Conservation (phyloP, 2,329 filamentous ascomycete genomes). For the Aspergillus caelatus region DNA sequence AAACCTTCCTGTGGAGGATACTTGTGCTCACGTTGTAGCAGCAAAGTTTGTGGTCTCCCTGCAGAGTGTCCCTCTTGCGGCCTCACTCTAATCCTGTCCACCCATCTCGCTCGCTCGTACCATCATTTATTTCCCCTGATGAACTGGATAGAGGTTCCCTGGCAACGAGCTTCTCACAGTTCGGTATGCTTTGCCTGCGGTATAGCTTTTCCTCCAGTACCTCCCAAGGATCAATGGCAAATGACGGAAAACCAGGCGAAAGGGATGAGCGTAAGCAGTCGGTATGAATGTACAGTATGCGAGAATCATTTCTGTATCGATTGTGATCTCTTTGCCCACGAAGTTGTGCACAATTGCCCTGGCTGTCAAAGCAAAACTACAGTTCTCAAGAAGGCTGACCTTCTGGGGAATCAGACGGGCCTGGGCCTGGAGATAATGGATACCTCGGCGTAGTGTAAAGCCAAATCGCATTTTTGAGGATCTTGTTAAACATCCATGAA, state of each 20-base stretch:
- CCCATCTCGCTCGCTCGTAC: slow-evolving; percentile 88
- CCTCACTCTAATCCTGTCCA: slow-evolving; percentile 90
- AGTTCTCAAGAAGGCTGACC: slow-evolving; percentile 4
- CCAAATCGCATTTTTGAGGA: not conserved
- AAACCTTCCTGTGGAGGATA: slow-evolving; percentile 82
- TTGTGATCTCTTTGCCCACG: slow-evolving; percentile 93
- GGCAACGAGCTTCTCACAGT: slow-evolving; percentile 68
- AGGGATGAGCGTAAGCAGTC: slow-evolving; percentile 78
- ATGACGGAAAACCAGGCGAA: slow-evolving; percentile 48
- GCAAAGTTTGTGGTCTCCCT: slow-evolving; percentile 87
- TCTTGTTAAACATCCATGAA: not conserved
- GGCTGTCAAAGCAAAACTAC: slow-evolving; percentile 67
- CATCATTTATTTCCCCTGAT: slow-evolving; percentile 88
- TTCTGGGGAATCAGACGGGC: slow-evolving; percentile 13
- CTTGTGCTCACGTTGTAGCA: slow-evolving; percentile 81
- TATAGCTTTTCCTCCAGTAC: slow-evolving; percentile 65
- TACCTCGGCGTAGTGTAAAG: slow-evolving; percentile 22
- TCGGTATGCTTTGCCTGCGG: slow-evolving; percentile 78
- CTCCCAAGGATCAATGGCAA: slow-evolving; percentile 41
- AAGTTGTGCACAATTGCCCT: slow-evolving; percentile 93
- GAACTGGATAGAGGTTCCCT: slow-evolving; percentile 89
- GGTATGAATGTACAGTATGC: slow-evolving; percentile 90
- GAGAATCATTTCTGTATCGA: slow-evolving; percentile 94
- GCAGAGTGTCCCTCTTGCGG: slow-evolving; percentile 90
- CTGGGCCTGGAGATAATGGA: slow-evolving; percentile 39